phyloP scores from a whole-genome alignment of 2,329 filamentous ascomycete genomes.

The Trichophyton verrucosum region DNA sequence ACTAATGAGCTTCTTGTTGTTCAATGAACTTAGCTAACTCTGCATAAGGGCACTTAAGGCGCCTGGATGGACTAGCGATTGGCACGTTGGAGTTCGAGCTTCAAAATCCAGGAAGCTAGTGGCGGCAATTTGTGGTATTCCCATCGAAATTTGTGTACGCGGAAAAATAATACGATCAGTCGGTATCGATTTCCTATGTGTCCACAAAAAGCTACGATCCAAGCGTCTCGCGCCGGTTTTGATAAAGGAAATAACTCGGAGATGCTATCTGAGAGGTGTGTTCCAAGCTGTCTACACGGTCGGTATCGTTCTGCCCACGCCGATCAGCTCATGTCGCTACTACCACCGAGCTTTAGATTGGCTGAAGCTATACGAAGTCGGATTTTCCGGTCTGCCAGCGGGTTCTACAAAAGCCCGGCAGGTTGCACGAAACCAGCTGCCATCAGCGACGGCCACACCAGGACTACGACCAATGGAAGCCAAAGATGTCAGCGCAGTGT shows the following conservation, averaged over 20 bases:
- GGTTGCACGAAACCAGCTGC: slow-evolving; percentile 72
- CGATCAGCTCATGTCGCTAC: slow-evolving; percentile 86
- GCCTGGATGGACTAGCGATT: slow-evolving; percentile 84
- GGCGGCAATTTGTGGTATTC: slow-evolving; percentile 90
- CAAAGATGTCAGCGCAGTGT: slow-evolving; percentile 65
- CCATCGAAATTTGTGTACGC: slow-evolving; percentile 69
- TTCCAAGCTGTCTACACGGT: slow-evolving; percentile 96
- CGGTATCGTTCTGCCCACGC: slow-evolving; percentile 79
- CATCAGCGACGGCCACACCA: slow-evolving; percentile 56
- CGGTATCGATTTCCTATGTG: slow-evolving; percentile 96
- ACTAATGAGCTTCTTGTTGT: background rate
- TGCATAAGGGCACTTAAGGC: slow-evolving; percentile 70
- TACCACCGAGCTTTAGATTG: slow-evolving; percentile 90
- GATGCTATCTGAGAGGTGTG: slow-evolving; percentile 73
- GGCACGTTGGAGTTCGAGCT: slow-evolving; percentile 89
- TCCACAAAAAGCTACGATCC: slow-evolving; percentile 92
- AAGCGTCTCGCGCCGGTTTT: slow-evolving; percentile 87
- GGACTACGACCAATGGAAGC: slow-evolving; percentile 70
- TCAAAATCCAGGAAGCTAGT: slow-evolving; percentile 74
- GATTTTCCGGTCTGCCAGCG: slow-evolving; percentile 77
- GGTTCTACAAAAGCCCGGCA: slow-evolving; percentile 78
- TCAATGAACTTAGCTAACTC: background rate
- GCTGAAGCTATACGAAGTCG: slow-evolving; percentile 89
- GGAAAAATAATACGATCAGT: slow-evolving; percentile 62
- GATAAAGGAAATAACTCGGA: slow-evolving; percentile 93